Evolutionary conservation across 2,329 filamentous ascomycete species (phyloP).

Genomic region (Gliomastix tumulicola): DNA sequence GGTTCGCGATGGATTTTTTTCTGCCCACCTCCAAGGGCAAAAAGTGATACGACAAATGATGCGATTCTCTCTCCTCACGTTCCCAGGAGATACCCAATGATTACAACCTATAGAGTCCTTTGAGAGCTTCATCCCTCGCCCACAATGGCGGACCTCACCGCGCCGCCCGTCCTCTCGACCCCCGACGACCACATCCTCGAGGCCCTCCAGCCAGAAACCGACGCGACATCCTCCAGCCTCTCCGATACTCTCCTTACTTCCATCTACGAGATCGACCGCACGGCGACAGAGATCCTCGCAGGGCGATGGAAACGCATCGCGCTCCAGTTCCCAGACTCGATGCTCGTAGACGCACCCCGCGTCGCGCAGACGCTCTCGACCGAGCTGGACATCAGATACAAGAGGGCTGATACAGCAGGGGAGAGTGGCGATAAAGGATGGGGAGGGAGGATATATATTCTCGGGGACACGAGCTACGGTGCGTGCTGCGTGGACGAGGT

Average conservation of each 20-base stretch:
- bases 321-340: conserved; percentile 91
- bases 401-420: too few species aligned
- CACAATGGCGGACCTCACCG: conserved; percentile 38
- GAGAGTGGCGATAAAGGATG: conserved; percentile 8
- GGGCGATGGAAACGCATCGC: conserved; percentile 72
- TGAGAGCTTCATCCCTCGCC: background rate
- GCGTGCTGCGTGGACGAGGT: conserved; percentile 97
- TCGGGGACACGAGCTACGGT: conserved; percentile 94
- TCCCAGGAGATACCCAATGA: too few species aligned
- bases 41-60: too few species aligned
- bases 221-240: conserved; percentile 20
- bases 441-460: conserved; percentile 60
- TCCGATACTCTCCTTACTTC: conserved; percentile 63
- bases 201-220: conserved; percentile 35
- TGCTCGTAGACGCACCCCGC: conserved; percentile 78
- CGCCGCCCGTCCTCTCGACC: conserved; percentile 56
- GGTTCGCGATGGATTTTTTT: too few species aligned
- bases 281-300: conserved; percentile 65
- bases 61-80: too few species aligned
- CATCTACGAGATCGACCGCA: conserved; percentile 81
- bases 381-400: too few species aligned
- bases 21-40: too few species aligned
- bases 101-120: too few species aligned
- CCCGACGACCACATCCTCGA: conserved; percentile 54
- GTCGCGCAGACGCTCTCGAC: conserved; percentile 55